These are phyloP conservation scores for Sordariomycetes sp. DNA, from an alignment of 2,329 filamentous ascomycete genomes.

Conservation along the genomic window DNA sequence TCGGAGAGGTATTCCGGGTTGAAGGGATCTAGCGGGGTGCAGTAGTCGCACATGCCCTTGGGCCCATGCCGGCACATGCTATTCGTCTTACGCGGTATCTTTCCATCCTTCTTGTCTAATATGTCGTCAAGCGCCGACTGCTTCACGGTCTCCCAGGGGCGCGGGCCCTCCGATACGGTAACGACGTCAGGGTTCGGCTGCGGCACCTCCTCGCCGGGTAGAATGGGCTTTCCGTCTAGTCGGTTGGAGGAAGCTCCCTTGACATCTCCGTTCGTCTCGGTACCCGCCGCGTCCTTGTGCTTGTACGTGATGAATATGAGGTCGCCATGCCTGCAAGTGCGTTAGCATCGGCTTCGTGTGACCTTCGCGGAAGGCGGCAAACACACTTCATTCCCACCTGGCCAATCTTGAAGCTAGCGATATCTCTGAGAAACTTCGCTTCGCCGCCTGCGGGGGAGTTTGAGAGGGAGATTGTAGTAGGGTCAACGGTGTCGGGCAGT, in stretches of 20 bases:
- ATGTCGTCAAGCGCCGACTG: slow-evolving; percentile 81
- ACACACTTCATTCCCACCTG: slow-evolving; percentile 47
- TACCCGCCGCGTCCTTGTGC: slow-evolving; percentile 34
- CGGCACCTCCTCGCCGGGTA: slow-evolving; percentile 53
- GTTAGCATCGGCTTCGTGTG: neutral
- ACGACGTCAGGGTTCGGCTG: slow-evolving; percentile 52
- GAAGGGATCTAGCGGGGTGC: slow-evolving; percentile 93
- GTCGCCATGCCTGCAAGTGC: slow-evolving; percentile 60
- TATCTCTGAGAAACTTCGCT: slow-evolving; percentile 43
- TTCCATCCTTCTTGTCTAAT: slow-evolving; percentile 79
- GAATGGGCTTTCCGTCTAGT: slow-evolving; percentile 65
- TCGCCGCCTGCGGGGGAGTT: slow-evolving; percentile 46
- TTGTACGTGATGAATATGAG: slow-evolving; percentile 79
- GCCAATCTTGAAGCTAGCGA: slow-evolving; percentile 38
- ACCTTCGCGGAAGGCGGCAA: neutral
- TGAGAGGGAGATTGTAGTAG: slow-evolving; percentile 45
- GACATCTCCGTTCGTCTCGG: slow-evolving; percentile 21
- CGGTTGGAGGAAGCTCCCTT: slow-evolving; percentile 41
- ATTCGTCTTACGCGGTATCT: slow-evolving; percentile 66
- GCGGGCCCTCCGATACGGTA: slow-evolving; percentile 43
- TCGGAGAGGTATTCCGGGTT: slow-evolving; percentile 78
- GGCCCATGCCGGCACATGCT: slow-evolving; percentile 93
- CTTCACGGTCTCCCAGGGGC: slow-evolving; percentile 71
- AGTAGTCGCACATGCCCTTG: slow-evolving; percentile 99
- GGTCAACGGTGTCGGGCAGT: slow-evolving; percentile 49